A percentile compares a stretch with the other conserved stretches of the same genome.
These are phyloP conservation scores for Asterophora parasitica DNA, from an alignment of 768 basidiomycete genomes.

Conservation along the genomic window DNA sequence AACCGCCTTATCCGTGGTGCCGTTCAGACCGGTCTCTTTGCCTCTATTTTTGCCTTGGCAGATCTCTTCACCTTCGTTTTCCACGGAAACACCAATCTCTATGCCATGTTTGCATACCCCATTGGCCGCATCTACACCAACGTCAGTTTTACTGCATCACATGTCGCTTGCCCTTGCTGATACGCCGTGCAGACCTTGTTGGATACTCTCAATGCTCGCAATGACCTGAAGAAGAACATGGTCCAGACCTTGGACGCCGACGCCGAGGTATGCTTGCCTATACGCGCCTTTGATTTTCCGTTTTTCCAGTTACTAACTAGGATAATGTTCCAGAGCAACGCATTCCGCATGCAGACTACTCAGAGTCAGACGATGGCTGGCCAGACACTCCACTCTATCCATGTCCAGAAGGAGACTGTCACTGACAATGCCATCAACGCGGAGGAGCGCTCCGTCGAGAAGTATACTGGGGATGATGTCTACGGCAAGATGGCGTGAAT, in stretches of 20 bases:
- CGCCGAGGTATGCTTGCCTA: conserved; percentile 22
- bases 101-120: conserved; percentile 23
- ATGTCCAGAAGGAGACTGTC: conserved; percentile 21
- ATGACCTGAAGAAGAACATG: conserved; percentile 25
- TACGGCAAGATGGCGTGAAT: conserved; percentile 9
- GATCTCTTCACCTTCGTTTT: conserved; percentile 40
- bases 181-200: conserved; percentile 31
- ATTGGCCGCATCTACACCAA: conserved; percentile 38
- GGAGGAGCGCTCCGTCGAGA: conserved; percentile 18
- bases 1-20: conserved; percentile 52
- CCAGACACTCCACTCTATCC: conserved; percentile 22
- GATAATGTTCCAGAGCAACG: conserved; percentile 11
- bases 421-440: conserved; percentile 10
- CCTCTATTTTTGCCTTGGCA: conserved; percentile 44
- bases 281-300: not conserved
- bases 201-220: conserved; percentile 39
- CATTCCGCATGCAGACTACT: conserved; percentile 20
- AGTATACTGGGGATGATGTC: conserved; percentile 15
- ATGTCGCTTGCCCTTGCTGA: not conserved
- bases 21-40: conserved; percentile 50
- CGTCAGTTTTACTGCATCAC: conserved; percentile 20
- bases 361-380: conserved; percentile 17
- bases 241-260: conserved; percentile 24
- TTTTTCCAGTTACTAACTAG: not conserved
- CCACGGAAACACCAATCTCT: conserved; percentile 27